Evolutionary conservation across 164 flowering plant genomes (phyloP).

Genomic region (Nymphaea thermarum): DNA sequence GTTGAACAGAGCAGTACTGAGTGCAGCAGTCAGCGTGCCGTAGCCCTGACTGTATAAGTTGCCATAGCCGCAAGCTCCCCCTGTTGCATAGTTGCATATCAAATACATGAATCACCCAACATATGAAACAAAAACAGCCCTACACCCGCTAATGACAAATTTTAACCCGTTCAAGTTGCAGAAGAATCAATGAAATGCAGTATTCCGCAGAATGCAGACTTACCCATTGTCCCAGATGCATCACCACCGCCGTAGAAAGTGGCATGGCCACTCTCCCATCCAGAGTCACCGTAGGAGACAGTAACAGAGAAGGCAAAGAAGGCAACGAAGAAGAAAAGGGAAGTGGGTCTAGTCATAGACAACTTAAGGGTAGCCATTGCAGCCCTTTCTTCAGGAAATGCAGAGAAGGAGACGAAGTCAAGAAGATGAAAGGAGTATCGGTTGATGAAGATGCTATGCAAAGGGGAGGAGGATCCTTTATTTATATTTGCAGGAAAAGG

Average conservation of each 20-base stretch:
- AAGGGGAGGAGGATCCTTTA: neutral
- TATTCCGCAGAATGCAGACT: neutral
- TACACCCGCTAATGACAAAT: neutral
- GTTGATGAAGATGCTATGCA: neutral
- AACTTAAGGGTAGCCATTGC: neutral
- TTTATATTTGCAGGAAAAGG: neutral
- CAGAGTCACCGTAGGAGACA: slow-evolving; percentile 10
- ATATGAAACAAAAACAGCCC: neutral
- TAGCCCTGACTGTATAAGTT: slow-evolving; percentile 27
- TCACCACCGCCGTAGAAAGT: slow-evolving; percentile 38
- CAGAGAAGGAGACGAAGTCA: neutral
- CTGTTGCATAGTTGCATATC: slow-evolving; percentile 7
- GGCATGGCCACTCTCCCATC: slow-evolving; percentile 27
- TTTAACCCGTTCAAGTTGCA: too few species aligned
- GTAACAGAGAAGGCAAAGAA: neutral
- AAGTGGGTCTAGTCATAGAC: neutral
- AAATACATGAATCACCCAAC: too few species aligned
- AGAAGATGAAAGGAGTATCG: neutral
- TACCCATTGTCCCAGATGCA: slow-evolving; percentile 38
- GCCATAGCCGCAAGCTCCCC: slow-evolving; percentile 41
- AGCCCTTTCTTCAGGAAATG: neutral
- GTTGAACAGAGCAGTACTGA: slow-evolving; percentile 33
- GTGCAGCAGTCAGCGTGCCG: slow-evolving; percentile 36
- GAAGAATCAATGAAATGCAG: too few species aligned
- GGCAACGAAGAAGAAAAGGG: neutral